Percentiles rank a stretch among this genome's conserved stretches.
Evolutionary conservation across 2,329 filamentous ascomycete species (phyloP).

Genomic region (Claviceps purpurea): DNA sequence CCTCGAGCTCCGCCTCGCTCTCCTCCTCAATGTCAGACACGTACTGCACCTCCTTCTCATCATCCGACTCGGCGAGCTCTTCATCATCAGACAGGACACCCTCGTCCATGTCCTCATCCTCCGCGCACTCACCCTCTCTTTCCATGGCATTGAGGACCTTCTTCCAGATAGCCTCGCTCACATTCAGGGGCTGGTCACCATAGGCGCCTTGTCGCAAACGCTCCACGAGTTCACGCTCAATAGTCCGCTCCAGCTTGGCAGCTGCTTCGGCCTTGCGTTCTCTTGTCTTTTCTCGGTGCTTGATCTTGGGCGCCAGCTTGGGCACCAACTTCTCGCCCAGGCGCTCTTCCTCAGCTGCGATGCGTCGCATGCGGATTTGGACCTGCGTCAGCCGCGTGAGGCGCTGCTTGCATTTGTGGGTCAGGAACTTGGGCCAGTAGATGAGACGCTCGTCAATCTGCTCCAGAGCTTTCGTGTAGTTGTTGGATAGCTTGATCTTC

Average conservation of each 20-base stretch:
- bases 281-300: constrained; percentile 59
- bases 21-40: constrained; percentile 84
- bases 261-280: constrained; percentile 67
- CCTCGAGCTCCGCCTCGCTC: constrained; percentile 63
- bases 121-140: constrained; percentile 65
- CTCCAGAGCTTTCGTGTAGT: constrained; percentile 79
- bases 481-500: constrained; percentile 74
- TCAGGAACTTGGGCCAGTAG: constrained; percentile 89
- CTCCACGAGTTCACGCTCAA: constrained; percentile 90
- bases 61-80: constrained; percentile 56
- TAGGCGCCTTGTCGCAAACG: constrained; percentile 84
- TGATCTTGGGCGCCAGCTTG: constrained; percentile 82
- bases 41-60: constrained; percentile 73
- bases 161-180: constrained; percentile 92
- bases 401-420: constrained; percentile 94
- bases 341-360: constrained; percentile 80
- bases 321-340: constrained; percentile 81
- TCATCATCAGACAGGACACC: constrained; percentile 73
- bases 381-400: constrained; percentile 88
- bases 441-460: constrained; percentile 77
- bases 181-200: constrained; percentile 86
- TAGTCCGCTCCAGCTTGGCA: constrained; percentile 89
- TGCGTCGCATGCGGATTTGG: constrained; percentile 61
- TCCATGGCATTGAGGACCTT: constrained; percentile 88
- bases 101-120: constrained; percentile 80